Base-by-base conservation (phyloP, 495 filamentous ascomycete species). In the Podospora australis region DNA sequence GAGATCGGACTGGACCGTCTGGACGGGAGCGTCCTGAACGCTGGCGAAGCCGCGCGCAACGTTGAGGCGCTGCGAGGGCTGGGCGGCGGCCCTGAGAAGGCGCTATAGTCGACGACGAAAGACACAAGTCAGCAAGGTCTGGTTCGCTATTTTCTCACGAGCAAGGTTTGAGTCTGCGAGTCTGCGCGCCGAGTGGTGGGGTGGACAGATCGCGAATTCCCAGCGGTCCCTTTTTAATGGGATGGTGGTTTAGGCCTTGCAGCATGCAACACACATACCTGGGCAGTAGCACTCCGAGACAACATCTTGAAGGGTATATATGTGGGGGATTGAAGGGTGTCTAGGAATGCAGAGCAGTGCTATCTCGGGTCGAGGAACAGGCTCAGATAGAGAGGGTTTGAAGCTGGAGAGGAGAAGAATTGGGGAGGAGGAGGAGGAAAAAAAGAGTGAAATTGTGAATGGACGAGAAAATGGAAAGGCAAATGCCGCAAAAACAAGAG, bases 11-110 rank as follows among this genome's bases (percentile, higher is more conserved):
- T 87, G 80, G 48, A 94, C 73, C 32, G 83, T 54, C 77, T 92
- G 88, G 78, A 91, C 88, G 61, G 92, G 87, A 62, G 90, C 84
- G 53, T 82, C 79, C 69, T 84, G 78, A 49, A 94, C 78, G 48
- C 82, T 91, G 53, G 90, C 89, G 58, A 84, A 80, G 53, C 66
- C 63, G 57, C 75, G 73, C 39, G 68, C 59, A 34, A 57, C 54
- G 35, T 69, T 69, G 36, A 70, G 55, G 60, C 67, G 65, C 30
- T 60, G 69, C 55, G 68, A 59, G 56, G 68, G 66, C 58, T 71
- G 72, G 56, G 74, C 60, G 46, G 77, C 71, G 50, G 70, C 70
- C 65, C 73, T 72, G 63, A 78, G 73, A 63, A 83, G 69, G 70
- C 70, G 72, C 77, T 81, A 63, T 32, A 57, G 11, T 14, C 17